A percentile compares a stretch with the other conserved stretches of the same genome.
These are phyloP conservation scores for Saccharomycopsis guyanensis DNA, from an alignment of 805 yeast genomes.

Conservation along the genomic window DNA sequence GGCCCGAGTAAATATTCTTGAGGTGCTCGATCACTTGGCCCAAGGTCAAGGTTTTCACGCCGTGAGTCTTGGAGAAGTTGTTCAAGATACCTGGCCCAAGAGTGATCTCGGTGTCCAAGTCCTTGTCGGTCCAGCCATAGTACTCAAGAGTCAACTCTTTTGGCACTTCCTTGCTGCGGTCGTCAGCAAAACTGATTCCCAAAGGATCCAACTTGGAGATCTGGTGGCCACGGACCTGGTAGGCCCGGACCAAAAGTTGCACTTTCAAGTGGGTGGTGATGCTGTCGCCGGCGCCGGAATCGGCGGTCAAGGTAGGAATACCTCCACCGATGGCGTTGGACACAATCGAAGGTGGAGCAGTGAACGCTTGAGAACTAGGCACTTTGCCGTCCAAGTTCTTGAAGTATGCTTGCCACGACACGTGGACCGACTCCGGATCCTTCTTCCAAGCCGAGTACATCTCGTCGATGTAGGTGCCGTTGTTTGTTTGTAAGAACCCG, in stretches of 20 bases:
- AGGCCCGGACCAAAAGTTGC: slow-evolving; percentile 94
- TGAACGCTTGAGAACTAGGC: slow-evolving; percentile 69
- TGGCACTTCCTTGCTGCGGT: slow-evolving; percentile 47
- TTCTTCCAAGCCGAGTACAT: slow-evolving; percentile 93
- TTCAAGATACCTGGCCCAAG: slow-evolving; percentile 98
- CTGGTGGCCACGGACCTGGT: slow-evolving; percentile 97
- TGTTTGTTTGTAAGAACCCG: slow-evolving; percentile 72
- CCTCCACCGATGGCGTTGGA: slow-evolving; percentile 72
- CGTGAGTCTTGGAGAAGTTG: slow-evolving; percentile 65
- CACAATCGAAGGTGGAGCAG: slow-evolving; percentile 86
- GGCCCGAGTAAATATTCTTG: slow-evolving; percentile 78
- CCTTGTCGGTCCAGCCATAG: slow-evolving; percentile 85
- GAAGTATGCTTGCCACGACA: slow-evolving; percentile 96
- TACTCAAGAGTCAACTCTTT: slow-evolving; percentile 85
- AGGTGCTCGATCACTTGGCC: slow-evolving; percentile 71
- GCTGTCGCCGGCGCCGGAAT: slow-evolving; percentile 42
- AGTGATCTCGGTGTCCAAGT: slow-evolving; percentile 73
- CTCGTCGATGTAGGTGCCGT: slow-evolving; percentile 92
- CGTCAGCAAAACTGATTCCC: slow-evolving; percentile 78
- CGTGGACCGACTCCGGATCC: slow-evolving; percentile 88
- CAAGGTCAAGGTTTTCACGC: slow-evolving; percentile 55
- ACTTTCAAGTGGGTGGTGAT: slow-evolving; percentile 87
- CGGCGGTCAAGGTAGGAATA: slow-evolving; percentile 37
- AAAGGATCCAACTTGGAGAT: slow-evolving; percentile 96
- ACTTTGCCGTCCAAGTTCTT: slow-evolving; percentile 69